Conservation (phyloP, 805 yeast genomes). For the Barnettozyma sucrosica region DNA sequence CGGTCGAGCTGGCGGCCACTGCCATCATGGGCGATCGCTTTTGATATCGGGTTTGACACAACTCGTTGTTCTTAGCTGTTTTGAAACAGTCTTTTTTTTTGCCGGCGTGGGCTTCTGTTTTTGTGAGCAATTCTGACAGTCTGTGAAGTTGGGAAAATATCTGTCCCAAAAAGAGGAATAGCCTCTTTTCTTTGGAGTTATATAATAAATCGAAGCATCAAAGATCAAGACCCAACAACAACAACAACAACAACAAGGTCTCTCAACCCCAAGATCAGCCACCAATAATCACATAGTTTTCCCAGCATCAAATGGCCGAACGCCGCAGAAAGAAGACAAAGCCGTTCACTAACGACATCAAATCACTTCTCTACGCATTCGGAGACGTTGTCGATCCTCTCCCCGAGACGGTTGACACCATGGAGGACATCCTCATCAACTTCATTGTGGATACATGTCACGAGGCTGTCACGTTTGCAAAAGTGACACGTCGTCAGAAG, state of each 20-base stretch:
- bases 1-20: neutral
- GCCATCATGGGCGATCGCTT: neutral
- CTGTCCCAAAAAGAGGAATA: no score
- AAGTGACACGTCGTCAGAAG: constrained; percentile 50
- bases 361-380: constrained; percentile 59
- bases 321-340: constrained; percentile 34
- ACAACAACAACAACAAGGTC: no score
- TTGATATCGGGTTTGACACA: constrained; percentile 1
- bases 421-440: constrained; percentile 63
- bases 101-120: constrained; percentile 8
- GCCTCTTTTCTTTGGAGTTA: no score
- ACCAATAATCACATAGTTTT: neutral
- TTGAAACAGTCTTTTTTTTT: neutral
- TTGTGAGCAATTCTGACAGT: neutral
- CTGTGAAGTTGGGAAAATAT: neutral
- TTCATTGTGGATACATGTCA: constrained; percentile 58
- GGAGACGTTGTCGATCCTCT: constrained; percentile 70
- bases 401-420: constrained; percentile 55
- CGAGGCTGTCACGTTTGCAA: constrained; percentile 45
- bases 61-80: constrained; percentile 2
- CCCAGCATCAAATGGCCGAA: constrained; percentile 10
- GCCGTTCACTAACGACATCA: constrained; percentile 44
- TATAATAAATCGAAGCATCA: neutral
- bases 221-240: neutral
- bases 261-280: no score